Conservation (phyloP, 2,329 filamentous ascomycete species). For the Calonectria pauciramosa region DNA sequence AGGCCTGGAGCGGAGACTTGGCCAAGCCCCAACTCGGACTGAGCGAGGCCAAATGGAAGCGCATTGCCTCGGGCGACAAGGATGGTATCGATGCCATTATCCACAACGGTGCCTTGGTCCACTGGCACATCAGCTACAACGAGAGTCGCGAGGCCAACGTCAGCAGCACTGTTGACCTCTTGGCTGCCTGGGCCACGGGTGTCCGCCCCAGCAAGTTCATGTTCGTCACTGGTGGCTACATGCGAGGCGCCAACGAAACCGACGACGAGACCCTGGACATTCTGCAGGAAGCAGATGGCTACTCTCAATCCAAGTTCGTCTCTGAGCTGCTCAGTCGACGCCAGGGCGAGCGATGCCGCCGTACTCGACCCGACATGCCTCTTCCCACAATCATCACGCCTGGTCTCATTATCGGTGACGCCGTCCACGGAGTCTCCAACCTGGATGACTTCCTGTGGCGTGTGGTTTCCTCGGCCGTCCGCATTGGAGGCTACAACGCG, state of each 20-base stretch:
- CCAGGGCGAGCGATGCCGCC: constrained; percentile 21
- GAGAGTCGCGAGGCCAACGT: constrained; percentile 26
- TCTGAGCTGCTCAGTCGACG: constrained; percentile 20
- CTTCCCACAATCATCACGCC: neutral
- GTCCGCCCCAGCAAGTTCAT: constrained; percentile 6
- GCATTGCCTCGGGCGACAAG: neutral
- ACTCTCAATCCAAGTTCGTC: constrained; percentile 29
- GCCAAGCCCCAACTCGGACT: neutral
- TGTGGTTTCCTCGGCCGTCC: constrained; percentile 20
- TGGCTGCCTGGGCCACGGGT: constrained; percentile 5
- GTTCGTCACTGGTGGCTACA: constrained; percentile 22
- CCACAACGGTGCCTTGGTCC: neutral
- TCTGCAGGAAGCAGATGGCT: constrained; percentile 20
- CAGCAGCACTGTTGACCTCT: constrained; percentile 22
- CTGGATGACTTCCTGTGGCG: constrained; percentile 22
- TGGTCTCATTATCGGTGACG: neutral
- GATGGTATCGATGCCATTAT: neutral
- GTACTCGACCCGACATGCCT: neutral
- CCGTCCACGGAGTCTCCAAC: neutral
- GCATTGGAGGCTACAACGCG: constrained; percentile 13
- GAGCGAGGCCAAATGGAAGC: neutral
- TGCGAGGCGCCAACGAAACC: constrained; percentile 7
- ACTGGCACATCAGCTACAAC: constrained; percentile 2
- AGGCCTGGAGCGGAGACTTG: constrained; percentile 20
- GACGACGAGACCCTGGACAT: constrained; percentile 12